phyloP scores from a whole-genome alignment of 2,329 filamentous ascomycete genomes.

The Paracamarosporium sp. region DNA sequence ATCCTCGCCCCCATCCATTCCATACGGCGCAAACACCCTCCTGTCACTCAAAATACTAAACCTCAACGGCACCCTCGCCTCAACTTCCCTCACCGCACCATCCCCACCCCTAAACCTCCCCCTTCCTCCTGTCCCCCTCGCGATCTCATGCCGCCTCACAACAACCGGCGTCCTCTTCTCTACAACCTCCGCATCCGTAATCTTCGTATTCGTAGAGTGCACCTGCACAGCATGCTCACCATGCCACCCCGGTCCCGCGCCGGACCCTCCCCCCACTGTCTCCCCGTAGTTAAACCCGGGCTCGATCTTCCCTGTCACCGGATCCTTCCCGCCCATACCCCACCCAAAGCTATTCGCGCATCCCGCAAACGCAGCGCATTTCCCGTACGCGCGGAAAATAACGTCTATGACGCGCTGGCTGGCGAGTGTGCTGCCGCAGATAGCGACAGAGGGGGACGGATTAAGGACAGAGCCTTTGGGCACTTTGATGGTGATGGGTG shows the following conservation, averaged over 20 bases:
- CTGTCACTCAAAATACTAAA: conserved; percentile 48
- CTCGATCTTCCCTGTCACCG: conserved; percentile 23
- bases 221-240: conserved; percentile 38
- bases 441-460: conserved; percentile 41
- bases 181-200: conserved; percentile 43
- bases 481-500: conserved; percentile 43
- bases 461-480: conserved; percentile 44
- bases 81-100: conserved; percentile 45
- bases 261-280: conserved; percentile 43
- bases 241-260: conserved; percentile 37
- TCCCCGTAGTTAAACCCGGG: conserved; percentile 41
- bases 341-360: conserved; percentile 39
- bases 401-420: conserved; percentile 27
- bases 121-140: conserved; percentile 35
- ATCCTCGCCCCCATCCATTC: conserved; percentile 40
- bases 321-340: conserved; percentile 41
- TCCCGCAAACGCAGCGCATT: conserved; percentile 20
- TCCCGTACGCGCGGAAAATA: conserved; percentile 22
- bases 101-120: conserved; percentile 44
- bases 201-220: conserved; percentile 44
- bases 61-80: conserved; percentile 41
- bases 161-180: conserved; percentile 47
- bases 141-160: conserved; percentile 39
- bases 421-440: conserved; percentile 26
- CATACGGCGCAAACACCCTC: conserved; percentile 44